Evolutionary conservation across 164 flowering plant genomes (phyloP).

Genomic region (Umbilicus rupestris): DNA sequence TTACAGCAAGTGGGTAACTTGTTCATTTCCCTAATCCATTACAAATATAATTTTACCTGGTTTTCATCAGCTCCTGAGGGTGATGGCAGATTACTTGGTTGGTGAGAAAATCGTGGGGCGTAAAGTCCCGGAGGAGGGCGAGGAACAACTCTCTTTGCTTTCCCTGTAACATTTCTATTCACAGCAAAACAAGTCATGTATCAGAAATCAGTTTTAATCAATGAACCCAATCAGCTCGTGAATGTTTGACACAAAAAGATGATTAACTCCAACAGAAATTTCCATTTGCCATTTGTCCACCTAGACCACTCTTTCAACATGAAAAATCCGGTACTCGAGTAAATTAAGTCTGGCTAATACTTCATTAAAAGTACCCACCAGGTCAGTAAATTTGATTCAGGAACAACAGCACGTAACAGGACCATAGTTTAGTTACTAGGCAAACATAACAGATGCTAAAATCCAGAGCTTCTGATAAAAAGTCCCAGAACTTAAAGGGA

Average conservation of each 20-base stretch:
- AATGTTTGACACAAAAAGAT: not conserved
- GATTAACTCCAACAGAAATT: not conserved
- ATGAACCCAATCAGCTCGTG: not conserved
- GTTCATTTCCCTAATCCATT: not conserved
- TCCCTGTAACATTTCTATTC: constrained; percentile 36
- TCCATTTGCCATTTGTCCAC: not conserved
- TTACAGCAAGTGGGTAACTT: not conserved
- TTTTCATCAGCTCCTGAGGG: constrained; percentile 20
- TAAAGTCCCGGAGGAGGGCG: constrained; percentile 51
- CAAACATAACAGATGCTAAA: not conserved
- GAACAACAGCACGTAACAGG: not conserved
- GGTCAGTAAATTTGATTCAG: not conserved
- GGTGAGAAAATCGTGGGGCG: constrained; percentile 13
- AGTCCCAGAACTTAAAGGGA: no score
- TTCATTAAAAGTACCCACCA: not conserved
- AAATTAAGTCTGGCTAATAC: not conserved
- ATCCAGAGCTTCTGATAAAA: no score
- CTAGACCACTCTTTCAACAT: not conserved
- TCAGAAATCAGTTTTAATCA: not conserved
- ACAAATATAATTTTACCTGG: constrained; percentile 17
- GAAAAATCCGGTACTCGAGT: not conserved
- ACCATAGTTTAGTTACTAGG: not conserved
- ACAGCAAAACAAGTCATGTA: not conserved
- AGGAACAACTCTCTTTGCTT: constrained; percentile 39
- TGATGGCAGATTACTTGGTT: constrained; percentile 18